Base-by-base conservation (phyloP, 129 eudicot genomes). In the Centaurea solstitialis region DNA sequence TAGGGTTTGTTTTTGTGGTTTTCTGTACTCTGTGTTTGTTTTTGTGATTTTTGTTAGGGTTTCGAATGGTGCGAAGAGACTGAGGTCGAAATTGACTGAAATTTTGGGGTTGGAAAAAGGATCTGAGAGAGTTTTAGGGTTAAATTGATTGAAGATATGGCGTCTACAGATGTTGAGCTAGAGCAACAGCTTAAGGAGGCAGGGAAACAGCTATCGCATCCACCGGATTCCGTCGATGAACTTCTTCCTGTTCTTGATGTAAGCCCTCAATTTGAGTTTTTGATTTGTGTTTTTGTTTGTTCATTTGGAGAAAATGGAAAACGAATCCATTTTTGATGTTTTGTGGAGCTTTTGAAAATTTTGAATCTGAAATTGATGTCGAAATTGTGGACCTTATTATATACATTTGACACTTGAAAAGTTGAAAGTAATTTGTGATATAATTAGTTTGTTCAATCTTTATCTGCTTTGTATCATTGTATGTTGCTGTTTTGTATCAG, bases 181-280 rank as follows among this genome's bases (percentile, higher is more conserved):
- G 97, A 87, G 41, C 74, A 81, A n/a, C 86, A 87, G 88, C 89
- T 94, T 22, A 76, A 35, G 78, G 94, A 84, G 24, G 87, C 84
- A 57, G 97, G 97, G 65, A 85, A 82, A 21, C 80, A 30, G 79
- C 90, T 94, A 3, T 74, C 79, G 6, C 82, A 80, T 68, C 87
- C 86, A 3, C 87, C 97, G 0, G 75, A 88, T 74, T 85, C 90
- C n/a, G 80, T 84, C 61, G 89, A 91, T 59, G 89, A 85, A 43
- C 92, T 94, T 53, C 93, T 94, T 9, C 74, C 88, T 73, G 80
- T 90, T 72, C 98, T 94, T 78, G 96, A 92, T 76, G 98, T 94
- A 82, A 88, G 96, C 81, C 71, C 80, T 17, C 10, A 12, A 62
- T 82, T 39, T 73, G 12, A 15, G 0, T 20, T 30, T 68, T 47